Evolutionary conservation across 1,284 basidiomycete species (phyloP).

Genomic region (Amylostereum areolatum): DNA sequence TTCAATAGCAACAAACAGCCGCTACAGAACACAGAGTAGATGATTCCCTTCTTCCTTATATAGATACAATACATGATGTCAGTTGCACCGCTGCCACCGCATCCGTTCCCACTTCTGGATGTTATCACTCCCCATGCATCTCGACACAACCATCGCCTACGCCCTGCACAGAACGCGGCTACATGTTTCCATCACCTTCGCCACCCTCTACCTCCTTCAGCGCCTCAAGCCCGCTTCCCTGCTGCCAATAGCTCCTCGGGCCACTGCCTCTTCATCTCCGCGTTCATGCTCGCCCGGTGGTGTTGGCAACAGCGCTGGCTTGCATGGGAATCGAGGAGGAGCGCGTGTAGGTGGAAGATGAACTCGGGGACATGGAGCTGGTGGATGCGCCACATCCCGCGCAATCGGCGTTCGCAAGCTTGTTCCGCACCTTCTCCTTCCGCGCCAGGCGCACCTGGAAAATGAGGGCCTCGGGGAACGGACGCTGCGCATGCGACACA

Average conservation of each 20-base stretch:
- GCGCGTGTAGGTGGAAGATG: slow-evolving; percentile 77
- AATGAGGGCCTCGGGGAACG: slow-evolving; percentile 44
- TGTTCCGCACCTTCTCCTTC: slow-evolving; percentile 53
- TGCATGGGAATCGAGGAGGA: slow-evolving; percentile 68
- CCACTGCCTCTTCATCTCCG: slow-evolving; percentile 1
- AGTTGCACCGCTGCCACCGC: too few relatives aligned
- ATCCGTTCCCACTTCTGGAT: too few relatives aligned
- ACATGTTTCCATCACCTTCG: not conserved
- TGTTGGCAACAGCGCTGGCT: too few relatives aligned
- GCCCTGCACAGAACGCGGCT: not conserved
- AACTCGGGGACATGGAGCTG: slow-evolving; percentile 91
- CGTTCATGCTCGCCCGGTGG: not conserved
- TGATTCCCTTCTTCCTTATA: too few relatives aligned
- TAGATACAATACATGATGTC: too few relatives aligned
- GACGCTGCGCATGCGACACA: slow-evolving; percentile 29
- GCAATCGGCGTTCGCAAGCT: slow-evolving; percentile 59
- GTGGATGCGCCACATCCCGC: too few relatives aligned
- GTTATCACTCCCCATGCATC: not conserved
- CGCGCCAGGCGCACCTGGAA: slow-evolving; percentile 47
- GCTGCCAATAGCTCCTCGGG: not conserved
- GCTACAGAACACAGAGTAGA: too few relatives aligned
- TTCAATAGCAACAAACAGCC: too few relatives aligned
- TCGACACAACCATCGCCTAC: not conserved
- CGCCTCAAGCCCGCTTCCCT: slow-evolving; percentile 1
- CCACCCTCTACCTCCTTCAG: not conserved